Percentiles rank a stretch among this genome's conserved stretches.
Evolutionary conservation across 148 eudicot species (phyloP).

Genomic region (Silene uniflora): DNA sequence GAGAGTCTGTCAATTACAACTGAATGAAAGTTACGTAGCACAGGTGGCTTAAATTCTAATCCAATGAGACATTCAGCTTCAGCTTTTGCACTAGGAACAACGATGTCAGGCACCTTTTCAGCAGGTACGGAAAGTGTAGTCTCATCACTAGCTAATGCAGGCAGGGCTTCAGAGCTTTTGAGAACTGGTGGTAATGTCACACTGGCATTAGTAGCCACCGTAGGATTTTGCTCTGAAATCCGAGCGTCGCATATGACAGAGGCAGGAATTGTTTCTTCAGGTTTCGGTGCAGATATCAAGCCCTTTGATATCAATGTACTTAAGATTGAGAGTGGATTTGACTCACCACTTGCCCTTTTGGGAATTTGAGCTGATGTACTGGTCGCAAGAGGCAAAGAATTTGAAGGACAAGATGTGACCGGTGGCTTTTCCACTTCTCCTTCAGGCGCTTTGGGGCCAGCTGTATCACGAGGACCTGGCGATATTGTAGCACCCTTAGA

Average conservation of each 20-base stretch:
- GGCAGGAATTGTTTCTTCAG: constrained; percentile 36
- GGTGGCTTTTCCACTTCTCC: constrained; percentile 41
- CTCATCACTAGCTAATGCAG: constrained; percentile 29
- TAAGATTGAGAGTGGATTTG: constrained; percentile 66
- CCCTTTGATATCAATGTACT: constrained; percentile 81
- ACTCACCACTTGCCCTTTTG: constrained; percentile 26
- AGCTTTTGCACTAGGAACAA: constrained; percentile 24
- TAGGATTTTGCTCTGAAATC: constrained; percentile 28
- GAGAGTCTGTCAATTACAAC: constrained; percentile 58
- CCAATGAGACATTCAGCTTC: constrained; percentile 59
- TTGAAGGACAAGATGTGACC: constrained; percentile 31
- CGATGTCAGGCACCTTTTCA: constrained; percentile 24
- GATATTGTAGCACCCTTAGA: constrained; percentile 22
- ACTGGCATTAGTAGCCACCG: constrained; percentile 21
- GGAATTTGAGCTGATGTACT: constrained; percentile 34
- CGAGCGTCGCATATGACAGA: constrained; percentile 20
- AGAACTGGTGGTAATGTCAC: constrained; percentile 28
- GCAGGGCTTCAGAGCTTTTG: constrained; percentile 20
- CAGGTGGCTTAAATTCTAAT: constrained; percentile 65
- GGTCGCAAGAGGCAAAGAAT: constrained; percentile 27
- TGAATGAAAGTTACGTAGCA: constrained; percentile 62
- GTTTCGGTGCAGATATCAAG: constrained; percentile 63
- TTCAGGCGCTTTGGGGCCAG: constrained; percentile 24
- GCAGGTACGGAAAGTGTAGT: constrained; percentile 27
- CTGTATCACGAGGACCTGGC: constrained; percentile 23